Conservation (phyloP, 2,329 filamentous ascomycete genomes). For the Cytospora paraplurivora region DNA sequence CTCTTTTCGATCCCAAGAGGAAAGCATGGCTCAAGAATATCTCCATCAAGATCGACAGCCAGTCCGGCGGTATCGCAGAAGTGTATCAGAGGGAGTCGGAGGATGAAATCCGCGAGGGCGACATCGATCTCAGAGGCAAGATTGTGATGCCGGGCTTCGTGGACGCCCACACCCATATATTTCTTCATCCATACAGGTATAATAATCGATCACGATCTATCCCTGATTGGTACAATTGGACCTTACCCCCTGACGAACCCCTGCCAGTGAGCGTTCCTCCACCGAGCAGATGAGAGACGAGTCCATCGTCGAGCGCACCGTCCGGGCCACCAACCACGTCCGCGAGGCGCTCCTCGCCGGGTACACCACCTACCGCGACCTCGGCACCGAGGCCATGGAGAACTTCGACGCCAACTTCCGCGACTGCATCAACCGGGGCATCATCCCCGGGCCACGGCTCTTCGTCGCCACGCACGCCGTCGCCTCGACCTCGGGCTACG, state of each 20-base stretch:
- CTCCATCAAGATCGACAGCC: conserved; percentile 45
- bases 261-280: conserved; percentile 42
- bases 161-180: conserved; percentile 59
- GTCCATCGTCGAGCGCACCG: conserved; percentile 56
- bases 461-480: conserved; percentile 57
- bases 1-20: conserved; percentile 49
- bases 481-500: conserved; percentile 53
- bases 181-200: conserved; percentile 52
- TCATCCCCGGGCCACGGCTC: conserved; percentile 56
- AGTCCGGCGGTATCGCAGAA: conserved; percentile 44
- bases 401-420: conserved; percentile 54
- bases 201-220: conserved; percentile 27
- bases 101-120: conserved; percentile 36
- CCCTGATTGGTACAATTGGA: background rate
- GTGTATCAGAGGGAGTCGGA: conserved; percentile 36
- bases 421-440: conserved; percentile 55
- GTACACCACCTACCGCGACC: conserved; percentile 61
- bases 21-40: conserved; percentile 45
- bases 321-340: conserved; percentile 56
- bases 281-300: conserved; percentile 59
- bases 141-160: conserved; percentile 56
- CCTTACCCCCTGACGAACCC: background rate
- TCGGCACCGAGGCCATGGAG: conserved; percentile 55
- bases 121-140: conserved; percentile 57
- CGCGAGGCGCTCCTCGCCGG: conserved; percentile 56